Base-by-base conservation (phyloP, 495 filamentous ascomycete genomes). In the Cetradonia linearis region DNA sequence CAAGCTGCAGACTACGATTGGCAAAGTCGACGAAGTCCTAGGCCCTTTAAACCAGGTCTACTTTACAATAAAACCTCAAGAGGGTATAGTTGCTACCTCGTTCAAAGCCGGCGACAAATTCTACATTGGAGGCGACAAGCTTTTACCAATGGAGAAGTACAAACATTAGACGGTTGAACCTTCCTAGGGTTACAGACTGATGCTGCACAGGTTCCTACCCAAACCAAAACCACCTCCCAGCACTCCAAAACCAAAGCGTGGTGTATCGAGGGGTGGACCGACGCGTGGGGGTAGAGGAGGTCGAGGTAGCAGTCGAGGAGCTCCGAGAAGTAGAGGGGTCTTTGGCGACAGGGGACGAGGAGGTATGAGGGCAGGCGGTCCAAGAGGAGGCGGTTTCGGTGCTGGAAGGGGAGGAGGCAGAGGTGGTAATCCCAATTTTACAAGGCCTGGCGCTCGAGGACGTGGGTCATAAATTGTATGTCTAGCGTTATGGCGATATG, bases 81-180 rank as follows among this genome's bases (percentile, higher is more conserved):
- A 96, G 68, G 93, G 93, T 67, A 96, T 98, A 74, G 85, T 93
- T 69, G 91, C 93, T 48, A 82, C 83, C 23, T 94, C 88, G 3
- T 98, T 97, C 85, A 95, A 95, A 74, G 69, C 82, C 58, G 93
- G 94, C 63, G 93, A 98, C 78, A 96, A 93, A 76, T 92, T 98
- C 72, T 98, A 84, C 78, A 96, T 98, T 66, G 88, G 86, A 50
- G 82, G 83, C 52, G 93, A 98, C 73, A 97, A 96, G 77, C 83
- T 97, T 23, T 79, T 98, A 18, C 93, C 94, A 25, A 73, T 96
- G 48, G 93, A 98, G 73, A 88, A 85, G 82, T 85, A 75, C 31
- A 72, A 68, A 28, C 13, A 11, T 54, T 30, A 25, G 5, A 50
- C 50, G 6, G 3, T 52, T 9, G 3, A 1, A 4, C 13, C 8